Evolutionary conservation across 225 moss, liverwort and hornwort species (phyloP), one percentile per base, ranked within the genome.

Genomic region (Sphagnum tenellum): DNA sequence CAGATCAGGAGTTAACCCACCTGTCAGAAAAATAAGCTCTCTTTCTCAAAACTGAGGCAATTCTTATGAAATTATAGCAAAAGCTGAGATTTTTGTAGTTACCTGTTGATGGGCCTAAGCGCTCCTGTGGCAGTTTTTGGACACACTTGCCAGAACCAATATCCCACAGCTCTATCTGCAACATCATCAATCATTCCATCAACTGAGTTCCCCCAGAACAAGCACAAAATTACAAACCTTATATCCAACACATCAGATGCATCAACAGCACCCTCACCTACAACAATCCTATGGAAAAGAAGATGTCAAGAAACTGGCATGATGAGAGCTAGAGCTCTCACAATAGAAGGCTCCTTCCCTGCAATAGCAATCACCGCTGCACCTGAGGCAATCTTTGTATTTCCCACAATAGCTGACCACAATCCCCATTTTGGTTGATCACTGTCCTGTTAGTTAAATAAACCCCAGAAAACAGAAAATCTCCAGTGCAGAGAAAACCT

Each of bases 161-260:
- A 75, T 98, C 90, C 93, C 98, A 98, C 57, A 98, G 77, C 69
- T 98, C 98, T 68, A 93, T 74, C 98, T 98, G 73, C 69, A 69
- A 50, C 67, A 66, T 65, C 48, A 48, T 29, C 29, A 29, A 29
- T 44, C 56, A 44, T 49, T 29, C 49, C 12, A 61, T 51, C 2
- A 63, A 29, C 29, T 29, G 29, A 29, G 1, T 29, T 29, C 29
- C 29, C 29, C 29, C 29, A 29, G 29, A 29, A 29, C 29, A 29
- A 29, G 29, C 29, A 29, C 29, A 29, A 29, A 29, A 29, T 29
- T 29, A 29, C 29, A 29, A 29, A 29, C 29, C 29, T 29, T 29
- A 29, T 29, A 29, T 29, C 29, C 29, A 29, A 29, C 29, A 29
- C 29, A 29, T 29, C 29, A 29, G 29, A 29, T 29, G 29, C 29